Evolutionary conservation across 2,329 filamentous ascomycete genomes (phyloP), one percentile per base, ranked within the genome.

Genomic region (Cytospora piceicola): DNA sequence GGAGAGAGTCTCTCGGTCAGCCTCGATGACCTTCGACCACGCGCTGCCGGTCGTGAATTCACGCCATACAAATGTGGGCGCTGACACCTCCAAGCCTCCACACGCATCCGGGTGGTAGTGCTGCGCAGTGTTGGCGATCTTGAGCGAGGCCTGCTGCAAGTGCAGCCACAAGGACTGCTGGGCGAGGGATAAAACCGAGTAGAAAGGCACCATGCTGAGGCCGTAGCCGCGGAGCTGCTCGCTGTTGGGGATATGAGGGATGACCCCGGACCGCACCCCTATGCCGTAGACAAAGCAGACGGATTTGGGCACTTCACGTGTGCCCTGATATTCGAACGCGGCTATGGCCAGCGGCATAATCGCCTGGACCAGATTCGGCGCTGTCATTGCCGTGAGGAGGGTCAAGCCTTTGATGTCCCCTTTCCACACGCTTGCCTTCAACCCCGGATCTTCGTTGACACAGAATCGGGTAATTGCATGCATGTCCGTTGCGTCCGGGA

Each of bases 111-210:
- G 17, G 46, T 49, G 46, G 46, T 49, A 49, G 53, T 63, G 42
- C 29, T 53, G 22, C 36, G 20, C 24, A n/a, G 46, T 17, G 36
- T 62, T 52, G 27, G 52, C 60, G 3, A 8, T 7, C 60, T 62
- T 62, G 39, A 62, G 53, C n/a, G 60, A 53, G 14, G 52, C 60
- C 8, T 62, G 53, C 29, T 56, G 60, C 29, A 53, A 27, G 53
- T 62, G 60, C 27, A 62, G 8, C 60, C 60, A 62, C 52, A 62
- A n/a, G 5, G 60, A 62, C n/a, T 56, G 52, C 52, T 14, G 20
- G 3, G 60, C 60, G 29, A 56, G 29, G n/a, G 39, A 29, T 14
- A 62, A 27, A 0, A 30, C 4, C 15, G 32, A 56, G 29, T 34
- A 27, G 60, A 62, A 62, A 9, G 60, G 60, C 36, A 42, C n/a